phyloP scores from a whole-genome alignment of 805 yeast genomes.

The Clavispora vitiphila region DNA sequence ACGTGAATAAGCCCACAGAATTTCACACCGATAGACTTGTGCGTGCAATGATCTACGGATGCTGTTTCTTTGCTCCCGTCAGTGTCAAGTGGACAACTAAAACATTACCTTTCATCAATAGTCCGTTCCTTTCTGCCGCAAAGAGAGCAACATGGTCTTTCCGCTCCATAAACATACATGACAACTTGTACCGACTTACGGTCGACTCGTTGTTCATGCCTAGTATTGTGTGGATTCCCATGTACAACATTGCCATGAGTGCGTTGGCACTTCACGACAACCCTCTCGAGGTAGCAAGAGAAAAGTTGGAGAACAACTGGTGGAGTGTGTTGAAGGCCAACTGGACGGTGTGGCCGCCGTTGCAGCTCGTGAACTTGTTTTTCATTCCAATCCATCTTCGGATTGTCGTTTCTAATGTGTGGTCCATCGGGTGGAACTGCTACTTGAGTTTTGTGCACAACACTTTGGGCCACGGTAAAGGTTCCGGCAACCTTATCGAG shows the following conservation, averaged over 20 bases:
- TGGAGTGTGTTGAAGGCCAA: conserved; percentile 36
- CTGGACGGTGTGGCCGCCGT: conserved; percentile 41
- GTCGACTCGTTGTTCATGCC: conserved; percentile 36
- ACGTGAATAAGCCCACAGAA: conserved; percentile 14
- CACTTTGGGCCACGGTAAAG: conserved; percentile 35
- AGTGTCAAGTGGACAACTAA: conserved; percentile 36
- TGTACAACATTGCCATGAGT: conserved; percentile 37
- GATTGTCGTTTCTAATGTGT: conserved; percentile 31
- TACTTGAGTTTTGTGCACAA: conserved; percentile 47
- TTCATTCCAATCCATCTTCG: conserved; percentile 37
- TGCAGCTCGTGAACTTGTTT: conserved; percentile 34
- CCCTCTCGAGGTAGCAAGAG: conserved; percentile 27
- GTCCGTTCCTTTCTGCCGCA: conserved; percentile 25
- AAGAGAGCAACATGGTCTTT: conserved; percentile 9
- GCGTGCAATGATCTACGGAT: conserved; percentile 36
- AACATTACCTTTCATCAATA: conserved; percentile 30
- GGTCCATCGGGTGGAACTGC: conserved; percentile 41
- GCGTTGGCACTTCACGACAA: conserved; percentile 31
- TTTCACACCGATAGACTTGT: conserved; percentile 27
- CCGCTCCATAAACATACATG: conserved; percentile 15
- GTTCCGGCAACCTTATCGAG: conserved; percentile 31
- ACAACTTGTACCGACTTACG: conserved; percentile 21
- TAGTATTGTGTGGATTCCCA: conserved; percentile 37
- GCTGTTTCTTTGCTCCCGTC: conserved; percentile 34
- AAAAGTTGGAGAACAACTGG: conserved; percentile 35